Evolutionary conservation across 116 monocot species (phyloP).

Genomic region (Papilionanthe hybrid): DNA sequence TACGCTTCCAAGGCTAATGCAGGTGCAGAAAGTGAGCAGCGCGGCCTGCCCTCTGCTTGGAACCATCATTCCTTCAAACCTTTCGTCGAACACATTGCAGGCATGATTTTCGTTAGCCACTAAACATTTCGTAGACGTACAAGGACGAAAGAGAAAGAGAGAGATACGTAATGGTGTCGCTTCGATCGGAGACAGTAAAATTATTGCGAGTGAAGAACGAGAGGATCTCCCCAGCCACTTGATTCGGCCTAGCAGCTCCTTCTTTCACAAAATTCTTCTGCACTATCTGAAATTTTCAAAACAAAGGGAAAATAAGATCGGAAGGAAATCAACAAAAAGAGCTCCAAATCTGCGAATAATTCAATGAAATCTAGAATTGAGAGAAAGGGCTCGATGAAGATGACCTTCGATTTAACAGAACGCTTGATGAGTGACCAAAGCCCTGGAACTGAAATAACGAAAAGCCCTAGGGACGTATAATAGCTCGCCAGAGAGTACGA

Average conservation of each 20-base stretch:
- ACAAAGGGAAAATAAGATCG: too few relatives aligned
- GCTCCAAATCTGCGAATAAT: too few relatives aligned
- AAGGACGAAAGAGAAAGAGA: neutral
- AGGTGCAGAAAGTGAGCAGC: conserved; percentile 95
- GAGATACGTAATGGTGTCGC: conserved; percentile 84
- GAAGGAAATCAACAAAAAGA: too few relatives aligned
- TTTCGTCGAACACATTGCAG: conserved; percentile 12
- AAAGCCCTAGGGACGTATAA: conserved; percentile 91
- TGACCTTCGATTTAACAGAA: conserved; percentile 92
- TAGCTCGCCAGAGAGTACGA: conserved; percentile 91
- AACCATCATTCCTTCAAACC: conserved; percentile 91
- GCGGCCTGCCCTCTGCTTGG: conserved; percentile 95
- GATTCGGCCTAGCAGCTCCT: conserved; percentile 32
- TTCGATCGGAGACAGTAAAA: conserved; percentile 71
- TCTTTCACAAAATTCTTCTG: conserved; percentile 78
- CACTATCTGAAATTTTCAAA: conserved; percentile 44
- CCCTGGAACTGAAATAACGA: conserved; percentile 93
- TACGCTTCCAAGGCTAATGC: conserved; percentile 91
- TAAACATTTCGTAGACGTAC: neutral
- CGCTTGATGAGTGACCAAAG: conserved; percentile 99
- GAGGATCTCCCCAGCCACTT: conserved; percentile 84
- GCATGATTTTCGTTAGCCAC: neutral
- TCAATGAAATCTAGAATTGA: too few relatives aligned
- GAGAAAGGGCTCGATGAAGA: neutral
- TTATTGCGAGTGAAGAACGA: conserved; percentile 95